A percentile compares a stretch with the other conserved stretches of the same genome.
These are phyloP conservation scores for Colletotrichum sp. DNA, from an alignment of 2,329 filamentous ascomycete genomes.

Conservation along the genomic window DNA sequence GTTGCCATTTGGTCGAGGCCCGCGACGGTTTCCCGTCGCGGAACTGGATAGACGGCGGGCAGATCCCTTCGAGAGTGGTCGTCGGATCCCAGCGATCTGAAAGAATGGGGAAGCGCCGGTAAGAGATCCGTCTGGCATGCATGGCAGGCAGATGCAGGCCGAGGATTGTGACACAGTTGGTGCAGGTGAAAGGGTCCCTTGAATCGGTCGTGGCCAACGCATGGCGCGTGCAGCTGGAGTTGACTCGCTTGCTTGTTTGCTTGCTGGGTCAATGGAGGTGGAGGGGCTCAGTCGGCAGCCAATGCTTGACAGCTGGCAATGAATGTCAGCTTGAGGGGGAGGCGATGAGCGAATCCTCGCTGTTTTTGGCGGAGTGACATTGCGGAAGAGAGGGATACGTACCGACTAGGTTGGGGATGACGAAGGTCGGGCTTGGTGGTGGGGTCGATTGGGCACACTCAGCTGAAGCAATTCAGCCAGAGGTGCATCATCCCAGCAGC, in stretches of 20 bases:
- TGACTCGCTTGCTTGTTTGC: not conserved
- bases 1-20: not conserved
- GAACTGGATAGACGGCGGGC: not conserved
- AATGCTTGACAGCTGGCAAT: not conserved
- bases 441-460: not conserved
- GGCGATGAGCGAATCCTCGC: not conserved
- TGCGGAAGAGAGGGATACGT: not conserved
- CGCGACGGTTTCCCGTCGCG: not conserved
- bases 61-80: not conserved
- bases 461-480: conserved; percentile 2
- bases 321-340: not conserved
- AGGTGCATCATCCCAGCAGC: not conserved
- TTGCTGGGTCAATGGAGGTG: not conserved
- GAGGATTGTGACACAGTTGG: conserved; percentile 3
- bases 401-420: not conserved
- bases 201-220: conserved; percentile 5
- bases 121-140: not conserved
- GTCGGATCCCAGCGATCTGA: not conserved
- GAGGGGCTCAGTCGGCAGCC: not conserved
- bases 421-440: not conserved
- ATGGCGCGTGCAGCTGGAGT: conserved; percentile 8
- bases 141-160: not conserved
- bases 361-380: not conserved
- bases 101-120: not conserved
- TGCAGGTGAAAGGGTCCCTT: conserved; percentile 2